These are phyloP conservation scores for Uronychia setigera DNA, from an alignment of 73 alveolate species.

Conservation along the genomic window DNA sequence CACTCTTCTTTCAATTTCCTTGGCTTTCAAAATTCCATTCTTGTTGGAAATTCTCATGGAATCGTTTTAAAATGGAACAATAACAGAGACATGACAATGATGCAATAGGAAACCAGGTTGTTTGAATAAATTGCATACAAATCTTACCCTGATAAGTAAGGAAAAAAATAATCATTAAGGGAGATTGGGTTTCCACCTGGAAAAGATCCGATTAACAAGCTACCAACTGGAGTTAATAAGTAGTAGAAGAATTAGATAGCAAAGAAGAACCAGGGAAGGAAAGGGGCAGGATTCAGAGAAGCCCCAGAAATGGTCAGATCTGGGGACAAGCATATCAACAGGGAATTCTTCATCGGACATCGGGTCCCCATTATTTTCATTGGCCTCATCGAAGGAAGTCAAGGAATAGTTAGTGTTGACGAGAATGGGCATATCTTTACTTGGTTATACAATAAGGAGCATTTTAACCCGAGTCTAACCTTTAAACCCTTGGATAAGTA, in stretches of 20 bases:
- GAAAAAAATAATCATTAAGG: no score
- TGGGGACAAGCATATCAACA: constrained; percentile 3
- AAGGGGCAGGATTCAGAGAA: neutral
- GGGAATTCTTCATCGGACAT: constrained; percentile 56
- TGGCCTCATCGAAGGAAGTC: constrained; percentile 34
- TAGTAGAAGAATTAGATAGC: neutral
- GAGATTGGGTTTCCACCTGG: constrained; percentile 1
- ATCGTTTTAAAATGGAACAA: constrained; percentile 10
- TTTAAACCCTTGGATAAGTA: constrained; percentile 27
- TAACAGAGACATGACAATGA: neutral
- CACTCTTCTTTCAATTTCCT: constrained; percentile 13
- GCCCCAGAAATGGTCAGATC: neutral
- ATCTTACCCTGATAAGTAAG: neutral
- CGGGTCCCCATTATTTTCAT: constrained; percentile 30
- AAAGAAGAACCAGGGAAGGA: neutral
- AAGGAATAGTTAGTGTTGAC: constrained; percentile 10
- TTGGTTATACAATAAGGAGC: constrained; percentile 15
- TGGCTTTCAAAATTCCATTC: constrained; percentile 9
- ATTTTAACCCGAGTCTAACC: constrained; percentile 2
- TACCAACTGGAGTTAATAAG: neutral
- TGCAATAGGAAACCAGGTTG: neutral
- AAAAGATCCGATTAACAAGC: neutral
- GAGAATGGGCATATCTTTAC: constrained; percentile 7
- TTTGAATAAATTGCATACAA: neutral
- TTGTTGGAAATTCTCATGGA: constrained; percentile 8